Conservation (phyloP, 495 filamentous ascomycete species). For the Talaromyces wortmannii region DNA sequence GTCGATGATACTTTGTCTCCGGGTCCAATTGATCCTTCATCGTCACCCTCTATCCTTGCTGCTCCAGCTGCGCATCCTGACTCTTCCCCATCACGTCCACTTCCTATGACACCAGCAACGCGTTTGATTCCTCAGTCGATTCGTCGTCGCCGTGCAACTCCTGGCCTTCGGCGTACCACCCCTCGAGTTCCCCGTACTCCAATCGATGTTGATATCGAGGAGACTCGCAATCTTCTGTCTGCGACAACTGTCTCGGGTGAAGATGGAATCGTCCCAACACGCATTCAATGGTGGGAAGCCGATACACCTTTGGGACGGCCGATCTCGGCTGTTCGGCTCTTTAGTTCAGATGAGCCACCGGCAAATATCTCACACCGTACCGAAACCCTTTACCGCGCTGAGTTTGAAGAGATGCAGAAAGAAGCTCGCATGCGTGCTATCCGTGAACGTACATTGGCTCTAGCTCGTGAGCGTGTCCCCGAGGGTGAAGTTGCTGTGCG, state of each 20-base stretch:
- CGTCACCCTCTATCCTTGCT: too few species aligned
- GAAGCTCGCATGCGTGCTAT: slow-evolving; percentile 7
- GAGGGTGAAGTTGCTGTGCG: slow-evolving; percentile 30
- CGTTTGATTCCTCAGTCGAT: too few species aligned
- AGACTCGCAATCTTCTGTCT: neutral
- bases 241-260: neutral
- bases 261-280: neutral
- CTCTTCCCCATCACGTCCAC: too few species aligned
- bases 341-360: slow-evolving; percentile 15
- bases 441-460: too few species aligned
- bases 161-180: too few species aligned
- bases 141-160: too few species aligned
- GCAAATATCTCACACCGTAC: slow-evolving; percentile 21
- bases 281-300: neutral
- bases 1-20: too few species aligned
- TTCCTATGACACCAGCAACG: too few species aligned
- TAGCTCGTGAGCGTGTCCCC: slow-evolving; percentile 6
- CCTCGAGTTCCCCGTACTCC: too few species aligned
- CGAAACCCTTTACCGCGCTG: slow-evolving; percentile 22
- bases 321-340: slow-evolving; percentile 30
- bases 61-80: too few species aligned
- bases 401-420: slow-evolving; percentile 18
- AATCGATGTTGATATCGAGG: neutral
- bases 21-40: too few species aligned
- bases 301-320: slow-evolving; percentile 19